These are phyloP conservation scores for Ceriops tagal DNA, from an alignment of 345 rosid genomes.

Conservation along the genomic window DNA sequence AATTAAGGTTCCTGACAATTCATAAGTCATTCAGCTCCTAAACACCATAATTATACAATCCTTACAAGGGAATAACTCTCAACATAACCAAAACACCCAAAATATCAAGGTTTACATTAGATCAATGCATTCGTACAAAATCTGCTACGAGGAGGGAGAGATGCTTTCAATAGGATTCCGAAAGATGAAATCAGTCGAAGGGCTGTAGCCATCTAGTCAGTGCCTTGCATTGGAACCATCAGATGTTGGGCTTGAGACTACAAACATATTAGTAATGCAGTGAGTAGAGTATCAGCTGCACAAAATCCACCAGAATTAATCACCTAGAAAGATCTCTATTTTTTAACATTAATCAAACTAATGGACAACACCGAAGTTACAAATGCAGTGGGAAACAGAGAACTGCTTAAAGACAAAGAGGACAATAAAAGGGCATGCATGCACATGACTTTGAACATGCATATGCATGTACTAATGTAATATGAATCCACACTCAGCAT, in stretches of 20 bases:
- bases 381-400: no score
- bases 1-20: background rate
- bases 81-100: slow-evolving; percentile 10
- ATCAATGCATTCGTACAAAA: background rate
- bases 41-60: slow-evolving; percentile 11
- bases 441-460: no score
- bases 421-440: no score
- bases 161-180: slow-evolving; percentile 15
- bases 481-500: no score
- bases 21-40: background rate
- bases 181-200: background rate
- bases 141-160: slow-evolving; percentile 1
- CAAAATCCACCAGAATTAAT: slow-evolving; percentile 1
- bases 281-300: background rate
- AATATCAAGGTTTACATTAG: slow-evolving; percentile 1
- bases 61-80: slow-evolving; percentile 5
- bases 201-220: slow-evolving; percentile 33
- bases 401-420: no score
- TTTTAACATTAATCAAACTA: background rate
- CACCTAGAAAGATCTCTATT: background rate
- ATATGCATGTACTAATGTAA: no score
- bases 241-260: slow-evolving; percentile 55
- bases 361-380: no score
- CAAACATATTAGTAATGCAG: background rate
- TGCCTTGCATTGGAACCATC: slow-evolving; percentile 63